Conservation (phyloP, 495 filamentous ascomycete genomes). For the Aspergillus affinis region DNA sequence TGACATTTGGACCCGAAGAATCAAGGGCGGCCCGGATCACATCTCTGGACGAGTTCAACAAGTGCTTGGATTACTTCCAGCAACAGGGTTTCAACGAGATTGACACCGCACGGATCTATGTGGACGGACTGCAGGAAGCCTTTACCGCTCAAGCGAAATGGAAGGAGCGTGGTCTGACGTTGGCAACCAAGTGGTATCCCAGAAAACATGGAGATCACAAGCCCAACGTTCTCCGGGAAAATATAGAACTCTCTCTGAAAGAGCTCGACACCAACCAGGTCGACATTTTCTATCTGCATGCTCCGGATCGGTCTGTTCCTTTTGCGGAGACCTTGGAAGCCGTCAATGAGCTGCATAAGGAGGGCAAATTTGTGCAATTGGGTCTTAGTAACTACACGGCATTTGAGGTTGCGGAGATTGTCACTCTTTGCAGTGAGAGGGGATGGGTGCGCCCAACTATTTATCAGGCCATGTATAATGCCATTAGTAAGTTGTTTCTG, state of each 20-base stretch:
- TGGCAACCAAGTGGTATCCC: slow-evolving; percentile 87
- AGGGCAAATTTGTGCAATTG: slow-evolving; percentile 81
- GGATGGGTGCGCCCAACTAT: slow-evolving; percentile 65
- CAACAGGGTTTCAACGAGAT: slow-evolving; percentile 74
- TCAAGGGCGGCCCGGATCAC: slow-evolving; percentile 68
- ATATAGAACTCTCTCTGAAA: slow-evolving; percentile 62
- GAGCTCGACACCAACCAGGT: slow-evolving; percentile 75
- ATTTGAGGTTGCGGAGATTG: slow-evolving; percentile 89
- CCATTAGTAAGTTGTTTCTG: slow-evolving; percentile 43
- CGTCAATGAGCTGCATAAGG: slow-evolving; percentile 78
- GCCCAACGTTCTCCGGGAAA: slow-evolving; percentile 57
- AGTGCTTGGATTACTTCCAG: slow-evolving; percentile 67
- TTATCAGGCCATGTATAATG: slow-evolving; percentile 68
- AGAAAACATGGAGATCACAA: slow-evolving; percentile 55
- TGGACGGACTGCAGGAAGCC: slow-evolving; percentile 73
- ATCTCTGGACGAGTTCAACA: slow-evolving; percentile 61
- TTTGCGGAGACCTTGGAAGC: slow-evolving; percentile 79
- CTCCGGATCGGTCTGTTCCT: slow-evolving; percentile 72
- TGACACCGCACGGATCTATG: slow-evolving; percentile 77
- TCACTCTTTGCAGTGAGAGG: slow-evolving; percentile 75
- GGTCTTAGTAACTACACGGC: slow-evolving; percentile 84
- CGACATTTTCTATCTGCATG: slow-evolving; percentile 89
- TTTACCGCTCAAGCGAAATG: slow-evolving; percentile 75
- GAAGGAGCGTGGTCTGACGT: slow-evolving; percentile 76
- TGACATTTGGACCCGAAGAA: slow-evolving; percentile 58